Conservation (phyloP, 1,139 yeast species). For the Hanseniaspora sp. region DNA sequence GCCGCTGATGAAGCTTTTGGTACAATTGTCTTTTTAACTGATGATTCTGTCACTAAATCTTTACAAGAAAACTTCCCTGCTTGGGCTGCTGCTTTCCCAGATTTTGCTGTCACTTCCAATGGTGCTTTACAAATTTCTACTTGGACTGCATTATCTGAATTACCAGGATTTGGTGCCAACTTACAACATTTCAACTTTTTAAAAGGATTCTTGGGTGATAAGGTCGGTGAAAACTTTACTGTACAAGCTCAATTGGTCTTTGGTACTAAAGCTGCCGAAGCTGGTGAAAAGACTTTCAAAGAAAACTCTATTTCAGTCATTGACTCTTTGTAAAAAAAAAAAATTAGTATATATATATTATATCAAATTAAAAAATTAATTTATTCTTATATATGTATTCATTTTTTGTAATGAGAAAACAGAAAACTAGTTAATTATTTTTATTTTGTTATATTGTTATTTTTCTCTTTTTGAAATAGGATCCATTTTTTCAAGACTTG, state of each 20-base stretch:
- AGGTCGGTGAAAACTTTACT: constrained; percentile 34
- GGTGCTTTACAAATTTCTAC: constrained; percentile 39
- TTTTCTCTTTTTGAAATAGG: neutral
- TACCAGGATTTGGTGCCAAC: constrained; percentile 36
- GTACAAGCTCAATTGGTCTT: constrained; percentile 39
- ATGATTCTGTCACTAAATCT: constrained; percentile 30
- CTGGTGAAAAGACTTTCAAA: constrained; percentile 30
- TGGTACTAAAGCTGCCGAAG: constrained; percentile 33
- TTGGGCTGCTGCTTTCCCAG: constrained; percentile 36
- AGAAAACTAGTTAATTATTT: neutral
- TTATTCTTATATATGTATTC: constrained; percentile 9
- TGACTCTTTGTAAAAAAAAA: constrained; percentile 15
- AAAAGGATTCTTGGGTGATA: constrained; percentile 31
- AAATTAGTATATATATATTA: too few relatives aligned
- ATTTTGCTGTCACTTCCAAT: constrained; percentile 36
- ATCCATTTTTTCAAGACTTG: constrained; percentile 23
- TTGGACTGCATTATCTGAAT: constrained; percentile 37
- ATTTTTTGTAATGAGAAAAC: neutral
- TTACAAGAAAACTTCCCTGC: constrained; percentile 34
- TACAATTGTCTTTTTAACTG: constrained; percentile 39
- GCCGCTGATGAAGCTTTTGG: constrained; percentile 38
- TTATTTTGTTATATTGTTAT: neutral
- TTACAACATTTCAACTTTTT: constrained; percentile 40
- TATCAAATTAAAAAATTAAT: too few relatives aligned
- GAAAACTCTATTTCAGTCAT: constrained; percentile 18